Evolutionary conservation across 768 basidiomycete genomes (phyloP).

Genomic region (Lanmaoa pseudosensibilis): DNA sequence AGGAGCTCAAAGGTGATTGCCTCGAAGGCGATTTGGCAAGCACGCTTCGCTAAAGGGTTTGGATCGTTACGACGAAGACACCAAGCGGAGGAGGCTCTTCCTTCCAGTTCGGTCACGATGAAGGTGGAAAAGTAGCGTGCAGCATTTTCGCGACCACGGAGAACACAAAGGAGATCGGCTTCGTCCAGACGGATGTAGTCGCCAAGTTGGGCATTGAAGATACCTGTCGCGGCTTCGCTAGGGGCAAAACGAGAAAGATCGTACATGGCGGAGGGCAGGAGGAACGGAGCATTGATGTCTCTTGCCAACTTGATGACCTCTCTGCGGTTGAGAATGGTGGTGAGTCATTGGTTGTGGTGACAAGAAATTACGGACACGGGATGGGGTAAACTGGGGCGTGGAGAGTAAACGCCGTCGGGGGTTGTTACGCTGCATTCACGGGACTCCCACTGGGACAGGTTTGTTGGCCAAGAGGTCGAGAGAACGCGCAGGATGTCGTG

Average conservation of each 20-base stretch:
- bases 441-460: constrained; percentile 63
- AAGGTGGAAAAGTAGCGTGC: constrained; percentile 77
- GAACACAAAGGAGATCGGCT: constrained; percentile 55
- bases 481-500: constrained; percentile 56
- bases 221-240: constrained; percentile 58
- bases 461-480: constrained; percentile 56
- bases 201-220: constrained; percentile 39
- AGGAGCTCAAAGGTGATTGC: constrained; percentile 73
- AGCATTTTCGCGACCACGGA: constrained; percentile 70
- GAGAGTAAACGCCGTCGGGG: constrained; percentile 51
- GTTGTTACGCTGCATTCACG: constrained; percentile 60
- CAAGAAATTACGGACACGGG: constrained; percentile 54
- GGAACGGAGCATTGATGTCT: constrained; percentile 51
- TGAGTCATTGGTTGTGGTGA: constrained; percentile 4
- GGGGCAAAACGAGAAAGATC: constrained; percentile 71
- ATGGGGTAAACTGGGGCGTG: constrained; percentile 57
- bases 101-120: constrained; percentile 72
- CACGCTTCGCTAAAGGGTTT: constrained; percentile 45
- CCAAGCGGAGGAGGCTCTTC: constrained; percentile 48
- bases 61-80: constrained; percentile 53
- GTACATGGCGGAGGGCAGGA: constrained; percentile 77
- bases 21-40: constrained; percentile 73
- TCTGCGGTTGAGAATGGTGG: constrained; percentile 35
- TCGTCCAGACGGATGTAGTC: constrained; percentile 44
- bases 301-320: constrained; percentile 67